These are phyloP conservation scores for Cytidiella melzeri DNA, from an alignment of 768 basidiomycete genomes.

Conservation along the genomic window DNA sequence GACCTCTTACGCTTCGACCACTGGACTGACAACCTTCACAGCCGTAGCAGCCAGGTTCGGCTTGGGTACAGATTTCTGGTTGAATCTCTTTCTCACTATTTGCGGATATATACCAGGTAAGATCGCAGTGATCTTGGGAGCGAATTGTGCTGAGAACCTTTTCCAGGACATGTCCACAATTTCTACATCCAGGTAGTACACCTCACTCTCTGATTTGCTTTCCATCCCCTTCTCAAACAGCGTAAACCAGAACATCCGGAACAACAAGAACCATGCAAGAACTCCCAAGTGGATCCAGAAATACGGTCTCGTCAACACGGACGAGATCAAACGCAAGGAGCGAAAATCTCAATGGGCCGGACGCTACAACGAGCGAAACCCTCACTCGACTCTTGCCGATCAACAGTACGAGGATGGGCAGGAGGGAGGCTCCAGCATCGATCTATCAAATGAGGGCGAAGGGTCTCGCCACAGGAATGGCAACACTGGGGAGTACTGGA, in stretches of 20 bases:
- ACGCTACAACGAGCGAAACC: conserved; percentile 79
- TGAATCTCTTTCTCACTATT: conserved; percentile 84
- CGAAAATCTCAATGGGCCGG: conserved; percentile 82
- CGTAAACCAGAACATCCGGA: conserved; percentile 71
- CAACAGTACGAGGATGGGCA: conserved; percentile 80
- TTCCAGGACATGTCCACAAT: conserved; percentile 79
- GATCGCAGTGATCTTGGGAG: conserved; percentile 8
- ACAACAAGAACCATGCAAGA: conserved; percentile 86
- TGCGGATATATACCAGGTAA: conserved; percentile 86
- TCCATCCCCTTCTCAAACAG: not conserved
- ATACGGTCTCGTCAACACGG: conserved; percentile 82
- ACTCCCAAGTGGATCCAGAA: conserved; percentile 96
- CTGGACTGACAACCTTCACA: conserved; percentile 25
- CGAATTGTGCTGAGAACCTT: conserved; percentile 5
- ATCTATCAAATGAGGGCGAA: conserved; percentile 28
- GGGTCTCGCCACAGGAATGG: not conserved
- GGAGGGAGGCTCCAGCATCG: conserved; percentile 30
- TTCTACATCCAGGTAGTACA: conserved; percentile 84
- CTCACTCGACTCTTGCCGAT: conserved; percentile 61
- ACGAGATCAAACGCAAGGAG: conserved; percentile 71
- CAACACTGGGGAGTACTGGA: conserved; percentile 56
- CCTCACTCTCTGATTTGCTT: not conserved
- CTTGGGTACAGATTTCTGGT: conserved; percentile 84
- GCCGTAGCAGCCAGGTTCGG: conserved; percentile 94
- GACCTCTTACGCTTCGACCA: not conserved